Evolutionary conservation across 257 asterid genomes (phyloP).

Genomic region (Lithospermum erythrorhizon): DNA sequence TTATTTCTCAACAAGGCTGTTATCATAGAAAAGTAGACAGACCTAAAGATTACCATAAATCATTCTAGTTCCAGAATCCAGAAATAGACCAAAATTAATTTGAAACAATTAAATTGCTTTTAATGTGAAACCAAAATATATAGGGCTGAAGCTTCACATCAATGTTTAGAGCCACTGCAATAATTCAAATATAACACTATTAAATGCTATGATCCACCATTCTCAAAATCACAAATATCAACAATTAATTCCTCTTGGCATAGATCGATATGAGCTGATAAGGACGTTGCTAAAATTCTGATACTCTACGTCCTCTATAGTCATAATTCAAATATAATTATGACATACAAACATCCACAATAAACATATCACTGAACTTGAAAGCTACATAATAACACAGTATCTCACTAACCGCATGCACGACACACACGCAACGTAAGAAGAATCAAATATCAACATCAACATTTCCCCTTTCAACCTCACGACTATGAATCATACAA

Average conservation of each 20-base stretch:
- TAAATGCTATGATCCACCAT: not conserved
- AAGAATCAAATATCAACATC: not conserved
- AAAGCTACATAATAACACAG: not conserved
- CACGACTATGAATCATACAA: not conserved
- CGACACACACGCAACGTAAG: not conserved
- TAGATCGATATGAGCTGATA: not conserved
- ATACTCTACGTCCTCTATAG: too few relatives aligned
- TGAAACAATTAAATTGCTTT: not conserved
- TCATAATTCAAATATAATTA: too few relatives aligned
- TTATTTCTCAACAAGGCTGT: not conserved
- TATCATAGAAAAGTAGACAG: not conserved
- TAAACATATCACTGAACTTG: not conserved
- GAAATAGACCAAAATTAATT: not conserved
- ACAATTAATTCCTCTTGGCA: not conserved
- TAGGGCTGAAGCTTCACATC: not conserved
- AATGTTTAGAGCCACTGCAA: not conserved
- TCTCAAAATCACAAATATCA: not conserved
- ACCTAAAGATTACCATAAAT: not conserved
- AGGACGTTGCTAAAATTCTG: too few relatives aligned
- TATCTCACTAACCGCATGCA: not conserved
- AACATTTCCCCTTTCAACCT: not conserved
- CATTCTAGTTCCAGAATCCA: not conserved
- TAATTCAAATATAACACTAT: not conserved
- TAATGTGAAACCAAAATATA: not conserved
- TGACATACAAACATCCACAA: not conserved